Evolutionary conservation across 2,329 filamentous ascomycete genomes (phyloP).

Genomic region (Cladobotryum protrusum): DNA sequence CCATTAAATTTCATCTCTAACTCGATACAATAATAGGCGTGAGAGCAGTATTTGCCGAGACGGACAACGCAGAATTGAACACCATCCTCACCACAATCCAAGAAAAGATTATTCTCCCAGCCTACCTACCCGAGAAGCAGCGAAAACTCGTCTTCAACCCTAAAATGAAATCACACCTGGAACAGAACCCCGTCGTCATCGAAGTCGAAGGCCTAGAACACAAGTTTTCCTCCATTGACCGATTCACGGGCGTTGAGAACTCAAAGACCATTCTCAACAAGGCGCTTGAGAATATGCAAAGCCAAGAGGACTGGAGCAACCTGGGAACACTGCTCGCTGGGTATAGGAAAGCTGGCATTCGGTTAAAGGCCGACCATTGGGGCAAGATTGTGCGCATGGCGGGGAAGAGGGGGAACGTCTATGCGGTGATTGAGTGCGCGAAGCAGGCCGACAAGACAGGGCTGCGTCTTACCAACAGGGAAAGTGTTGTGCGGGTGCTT

Average conservation of each 20-base stretch:
- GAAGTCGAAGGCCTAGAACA: conserved; percentile 52
- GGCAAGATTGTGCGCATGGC: conserved; percentile 37
- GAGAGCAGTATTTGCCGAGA: conserved; percentile 41
- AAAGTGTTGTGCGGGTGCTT: conserved; percentile 30
- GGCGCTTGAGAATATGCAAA: conserved; percentile 41
- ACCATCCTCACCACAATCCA: conserved; percentile 46
- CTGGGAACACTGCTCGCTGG: conserved; percentile 47
- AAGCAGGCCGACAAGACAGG: conserved; percentile 41
- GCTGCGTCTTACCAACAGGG: conserved; percentile 35
- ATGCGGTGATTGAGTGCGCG: conserved; percentile 44
- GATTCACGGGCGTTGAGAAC: conserved; percentile 36
- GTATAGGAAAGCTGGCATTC: conserved; percentile 36
- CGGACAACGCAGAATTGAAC: conserved; percentile 50
- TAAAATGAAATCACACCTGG: conserved; percentile 42
- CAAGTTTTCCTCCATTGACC: conserved; percentile 44
- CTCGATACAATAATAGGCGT: conserved; percentile 21
- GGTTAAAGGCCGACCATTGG: conserved; percentile 29
- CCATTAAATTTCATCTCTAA: not conserved
- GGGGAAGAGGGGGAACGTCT: conserved; percentile 35
- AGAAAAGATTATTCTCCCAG: conserved; percentile 54
- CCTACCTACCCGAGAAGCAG: conserved; percentile 49
- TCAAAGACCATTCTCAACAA: conserved; percentile 31
- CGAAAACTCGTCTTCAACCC: conserved; percentile 46
- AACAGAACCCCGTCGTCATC: conserved; percentile 50
- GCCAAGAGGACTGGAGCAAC: conserved; percentile 46